Conservation (phyloP, 305 asterid genomes). For the Lippia alba region DNA sequence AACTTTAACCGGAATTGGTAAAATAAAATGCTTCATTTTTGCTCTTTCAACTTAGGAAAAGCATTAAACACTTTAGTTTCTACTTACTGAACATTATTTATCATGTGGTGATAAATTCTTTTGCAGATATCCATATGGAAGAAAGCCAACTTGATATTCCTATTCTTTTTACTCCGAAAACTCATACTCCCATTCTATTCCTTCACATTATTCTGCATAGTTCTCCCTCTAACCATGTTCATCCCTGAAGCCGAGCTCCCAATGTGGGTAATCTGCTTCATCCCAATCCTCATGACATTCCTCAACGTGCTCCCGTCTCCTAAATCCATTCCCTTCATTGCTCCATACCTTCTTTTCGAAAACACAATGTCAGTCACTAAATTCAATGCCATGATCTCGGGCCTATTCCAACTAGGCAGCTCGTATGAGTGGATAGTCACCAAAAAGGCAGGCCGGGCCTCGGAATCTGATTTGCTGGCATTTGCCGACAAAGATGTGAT, state of each 20-base stretch:
- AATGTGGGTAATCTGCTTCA: slow-evolving; percentile 62
- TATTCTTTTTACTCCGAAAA: slow-evolving; percentile 65
- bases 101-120: neutral
- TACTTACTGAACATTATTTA: no score
- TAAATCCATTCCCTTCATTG: slow-evolving; percentile 67
- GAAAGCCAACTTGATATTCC: slow-evolving; percentile 64
- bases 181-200: slow-evolving; percentile 73
- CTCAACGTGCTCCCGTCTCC: slow-evolving; percentile 63
- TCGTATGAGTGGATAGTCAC: slow-evolving; percentile 79
- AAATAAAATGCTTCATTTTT: no score
- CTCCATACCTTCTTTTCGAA: slow-evolving; percentile 71
- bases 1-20: no score
- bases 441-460: slow-evolving; percentile 64
- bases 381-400: slow-evolving; percentile 73
- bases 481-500: slow-evolving; percentile 46
- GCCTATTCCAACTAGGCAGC: slow-evolving; percentile 68
- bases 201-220: slow-evolving; percentile 64
- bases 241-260: slow-evolving; percentile 70
- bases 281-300: slow-evolving; percentile 63
- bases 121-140: slow-evolving; percentile 68
- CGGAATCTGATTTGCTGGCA: slow-evolving; percentile 60
- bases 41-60: neutral
- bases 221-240: slow-evolving; percentile 74
- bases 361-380: slow-evolving; percentile 77
- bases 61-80: neutral